Evolutionary conservation across 2,329 filamentous ascomycete species (phyloP), one percentile per base, ranked within the genome.

Genomic region (Zymoseptoria passerinii): DNA sequence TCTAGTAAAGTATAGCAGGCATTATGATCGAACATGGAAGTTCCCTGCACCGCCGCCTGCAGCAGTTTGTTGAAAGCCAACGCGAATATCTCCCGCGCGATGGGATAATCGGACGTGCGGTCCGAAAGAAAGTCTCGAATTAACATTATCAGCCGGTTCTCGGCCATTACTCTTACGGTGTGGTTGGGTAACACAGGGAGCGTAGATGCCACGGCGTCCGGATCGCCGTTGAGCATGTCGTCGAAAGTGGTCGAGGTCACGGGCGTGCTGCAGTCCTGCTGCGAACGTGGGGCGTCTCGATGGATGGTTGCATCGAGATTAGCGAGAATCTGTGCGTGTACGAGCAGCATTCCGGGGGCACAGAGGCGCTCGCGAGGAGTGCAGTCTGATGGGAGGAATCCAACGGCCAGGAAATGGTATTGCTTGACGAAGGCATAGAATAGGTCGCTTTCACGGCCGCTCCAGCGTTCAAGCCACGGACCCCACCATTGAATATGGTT

Each of bases 391-490:
- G 71, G 76, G 8, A 78, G 68, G 63, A 76, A 80, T 60, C 94
- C 89, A 48, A 89, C 84, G 3, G 86, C 81, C 2, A 96, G 78
- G 19, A 92, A 81, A 71, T 92, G 88, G 67, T 88, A 95, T 70
- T 94, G 87, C 73, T 95, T 96, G 75, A 86, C 84, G 68, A 96
- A 96, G 50, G 95, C 87, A 74, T 92, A 96, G 70, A 96, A 90
- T 35, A 96, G 78, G 68, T 96, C 92, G 3, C 88, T 95, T 66
- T 96, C 91, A 1, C 85, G 84, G 13, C 92, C 92, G 61, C 84
- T 87, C 92, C 92, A 96, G 61, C 90, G 84, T 48, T 87, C 83
- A 7, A 89, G 78, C 92, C 92, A 96, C 0, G 86, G 85, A 0
- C 90, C 89, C 67, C 88, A 84, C 91, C 92, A 96, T 50, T 85